These are phyloP conservation scores for Rhizoctonia solani DNA, from an alignment of 1,284 basidiomycete species.

Conservation along the genomic window DNA sequence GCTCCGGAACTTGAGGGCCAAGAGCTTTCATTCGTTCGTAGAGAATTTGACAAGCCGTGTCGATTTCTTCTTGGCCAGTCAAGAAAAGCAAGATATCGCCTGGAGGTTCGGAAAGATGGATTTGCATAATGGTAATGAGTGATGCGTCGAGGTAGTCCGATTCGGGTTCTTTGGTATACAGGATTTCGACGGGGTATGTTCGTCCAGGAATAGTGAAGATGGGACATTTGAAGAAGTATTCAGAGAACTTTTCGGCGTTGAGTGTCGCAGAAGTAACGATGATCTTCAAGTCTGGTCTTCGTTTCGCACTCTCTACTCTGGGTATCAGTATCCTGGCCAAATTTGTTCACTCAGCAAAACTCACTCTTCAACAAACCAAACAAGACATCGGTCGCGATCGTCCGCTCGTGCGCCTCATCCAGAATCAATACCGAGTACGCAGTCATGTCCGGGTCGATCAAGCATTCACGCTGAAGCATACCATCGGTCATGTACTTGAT, in stretches of 20 bases:
- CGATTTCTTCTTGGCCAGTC: conserved; percentile 98
- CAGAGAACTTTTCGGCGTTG: conserved; percentile 99
- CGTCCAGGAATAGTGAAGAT: conserved; percentile 99
- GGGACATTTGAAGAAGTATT: conserved; percentile 97
- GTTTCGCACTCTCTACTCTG: conserved; percentile 85
- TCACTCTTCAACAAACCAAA: conserved; percentile 95
- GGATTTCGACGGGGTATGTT: conserved; percentile 95
- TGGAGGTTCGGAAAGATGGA: conserved; percentile 96
- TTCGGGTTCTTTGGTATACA: conserved; percentile 99
- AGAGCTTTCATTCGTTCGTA: conserved; percentile 98
- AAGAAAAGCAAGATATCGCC: conserved; percentile 97
- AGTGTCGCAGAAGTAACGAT: conserved; percentile 98
- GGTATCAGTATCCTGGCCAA: conserved; percentile 39
- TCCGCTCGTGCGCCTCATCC: conserved; percentile 98
- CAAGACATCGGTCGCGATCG: conserved; percentile 96
- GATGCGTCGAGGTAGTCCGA: conserved; percentile 98
- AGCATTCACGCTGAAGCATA: conserved; percentile 96
- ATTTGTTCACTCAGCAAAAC: conserved; percentile 45
- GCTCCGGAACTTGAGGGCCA: conserved; percentile 94
- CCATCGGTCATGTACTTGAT: conserved; percentile 99
- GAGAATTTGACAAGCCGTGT: conserved; percentile 95
- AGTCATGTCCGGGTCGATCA: conserved; percentile 92
- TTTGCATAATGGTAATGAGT: conserved; percentile 99
- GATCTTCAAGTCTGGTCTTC: conserved; percentile 92
- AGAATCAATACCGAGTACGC: conserved; percentile 97